Percentiles rank a stretch among this genome's conserved stretches.
These are phyloP conservation scores for Pseudozyma thailandica DNA, from an alignment of 1,284 basidiomycete genomes.

Conservation along the genomic window DNA sequence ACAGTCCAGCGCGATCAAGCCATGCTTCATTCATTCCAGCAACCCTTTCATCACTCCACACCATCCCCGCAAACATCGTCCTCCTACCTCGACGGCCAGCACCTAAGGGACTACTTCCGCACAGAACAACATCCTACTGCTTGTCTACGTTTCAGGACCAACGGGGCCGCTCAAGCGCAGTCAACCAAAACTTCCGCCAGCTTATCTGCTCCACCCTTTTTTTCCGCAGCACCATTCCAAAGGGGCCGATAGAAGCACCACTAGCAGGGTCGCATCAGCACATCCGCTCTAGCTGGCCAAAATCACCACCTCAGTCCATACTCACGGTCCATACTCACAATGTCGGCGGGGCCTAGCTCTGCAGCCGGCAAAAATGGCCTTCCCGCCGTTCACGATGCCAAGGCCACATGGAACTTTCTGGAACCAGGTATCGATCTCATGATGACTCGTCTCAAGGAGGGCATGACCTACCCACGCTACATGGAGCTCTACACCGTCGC, in stretches of 20 bases:
- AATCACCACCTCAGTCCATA: neutral
- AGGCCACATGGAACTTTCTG: slow-evolving; percentile 87
- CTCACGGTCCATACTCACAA: slow-evolving; percentile 3
- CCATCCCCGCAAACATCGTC: slow-evolving; percentile 1
- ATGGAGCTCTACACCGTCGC: slow-evolving; percentile 87
- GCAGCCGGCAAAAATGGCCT: slow-evolving; percentile 25
- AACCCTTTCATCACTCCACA: neutral
- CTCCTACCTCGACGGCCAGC: neutral
- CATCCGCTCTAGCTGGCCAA: neutral
- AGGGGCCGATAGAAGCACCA: too few species aligned
- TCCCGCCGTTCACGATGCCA: slow-evolving; percentile 41
- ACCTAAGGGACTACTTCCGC: too few species aligned
- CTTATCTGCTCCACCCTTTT: too few species aligned
- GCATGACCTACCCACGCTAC: slow-evolving; percentile 90
- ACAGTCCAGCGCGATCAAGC: slow-evolving; percentile 23
- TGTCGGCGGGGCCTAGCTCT: slow-evolving; percentile 23
- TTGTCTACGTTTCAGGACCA: too few species aligned
- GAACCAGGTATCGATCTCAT: slow-evolving; percentile 77
- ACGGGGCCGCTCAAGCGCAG: too few species aligned
- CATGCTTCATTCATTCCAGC: slow-evolving; percentile 14
- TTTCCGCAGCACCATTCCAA: too few species aligned
- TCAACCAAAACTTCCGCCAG: too few species aligned
- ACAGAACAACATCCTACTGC: too few species aligned
- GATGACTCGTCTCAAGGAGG: slow-evolving; percentile 75
- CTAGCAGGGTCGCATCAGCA: too few species aligned